phyloP scores from a whole-genome alignment of 176 grass and related monocot species.

The Stipa capillata region DNA sequence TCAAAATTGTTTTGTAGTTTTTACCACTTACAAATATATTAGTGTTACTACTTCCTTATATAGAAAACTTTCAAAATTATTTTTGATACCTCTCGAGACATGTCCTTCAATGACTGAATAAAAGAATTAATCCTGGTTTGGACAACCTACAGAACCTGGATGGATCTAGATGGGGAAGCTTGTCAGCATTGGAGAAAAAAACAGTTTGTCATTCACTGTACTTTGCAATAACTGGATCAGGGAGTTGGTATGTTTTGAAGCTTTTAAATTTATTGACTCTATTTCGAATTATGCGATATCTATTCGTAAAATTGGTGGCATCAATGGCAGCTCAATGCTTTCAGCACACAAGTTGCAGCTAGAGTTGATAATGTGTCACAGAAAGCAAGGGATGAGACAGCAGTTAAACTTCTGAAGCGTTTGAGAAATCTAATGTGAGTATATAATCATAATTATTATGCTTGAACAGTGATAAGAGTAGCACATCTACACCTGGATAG shows the following conservation, averaged over 20 bases:
- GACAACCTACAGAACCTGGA: constrained; percentile 47
- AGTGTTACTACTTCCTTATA: neutral
- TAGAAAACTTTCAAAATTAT: neutral
- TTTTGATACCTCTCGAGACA: neutral
- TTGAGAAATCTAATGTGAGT: constrained; percentile 88
- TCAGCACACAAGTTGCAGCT: constrained; percentile 64
- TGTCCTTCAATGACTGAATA: constrained; percentile 15
- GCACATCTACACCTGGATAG: constrained; percentile 9
- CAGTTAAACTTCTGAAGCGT: constrained; percentile 70
- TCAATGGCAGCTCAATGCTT: constrained; percentile 76
- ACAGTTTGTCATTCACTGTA: constrained; percentile 70
- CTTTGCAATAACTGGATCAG: constrained; percentile 92
- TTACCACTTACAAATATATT: neutral
- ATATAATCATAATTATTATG: too few relatives aligned
- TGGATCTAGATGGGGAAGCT: constrained; percentile 48
- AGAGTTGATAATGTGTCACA: constrained; percentile 53
- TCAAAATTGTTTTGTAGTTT: neutral
- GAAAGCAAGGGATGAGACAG: constrained; percentile 51
- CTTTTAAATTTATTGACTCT: neutral
- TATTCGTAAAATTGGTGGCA: constrained; percentile 29
- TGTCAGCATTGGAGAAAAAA: constrained; percentile 69
- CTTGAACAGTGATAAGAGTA: neutral
- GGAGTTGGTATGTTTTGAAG: constrained; percentile 64
- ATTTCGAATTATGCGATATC: constrained; percentile 8
- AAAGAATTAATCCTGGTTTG: constrained; percentile 24